A percentile compares a stretch with the other conserved stretches of the same genome.
Conservation (phyloP, 2,329 filamentous ascomycete species). For the Aspergillus sp. region DNA sequence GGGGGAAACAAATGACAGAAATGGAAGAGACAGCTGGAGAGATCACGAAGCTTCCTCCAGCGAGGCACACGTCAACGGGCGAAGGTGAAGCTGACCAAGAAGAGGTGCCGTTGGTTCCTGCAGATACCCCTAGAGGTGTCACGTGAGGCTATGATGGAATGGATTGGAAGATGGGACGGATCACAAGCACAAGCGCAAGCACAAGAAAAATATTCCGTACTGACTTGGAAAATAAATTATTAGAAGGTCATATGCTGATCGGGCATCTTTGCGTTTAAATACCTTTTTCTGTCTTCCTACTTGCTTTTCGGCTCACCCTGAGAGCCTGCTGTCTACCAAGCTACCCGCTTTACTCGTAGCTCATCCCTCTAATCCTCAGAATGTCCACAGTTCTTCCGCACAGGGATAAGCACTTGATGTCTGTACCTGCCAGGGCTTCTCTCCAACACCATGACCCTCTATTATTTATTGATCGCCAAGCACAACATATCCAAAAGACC, state of each 20-base stretch:
- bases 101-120: constrained; percentile 21
- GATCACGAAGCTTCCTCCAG: constrained; percentile 12
- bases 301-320: not conserved
- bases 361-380: not conserved
- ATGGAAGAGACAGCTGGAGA: constrained; percentile 14
- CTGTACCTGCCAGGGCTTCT: constrained; percentile 26
- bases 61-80: constrained; percentile 29
- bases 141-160: constrained; percentile 17
- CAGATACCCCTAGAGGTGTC: constrained; percentile 17
- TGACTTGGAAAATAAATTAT: not conserved
- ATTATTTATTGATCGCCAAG: constrained; percentile 48
- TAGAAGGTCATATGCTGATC: not conserved
- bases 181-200: too few species aligned
- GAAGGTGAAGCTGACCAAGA: constrained; percentile 16
- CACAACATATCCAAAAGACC: constrained; percentile 52
- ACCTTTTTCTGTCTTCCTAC: not conserved
- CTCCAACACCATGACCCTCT: constrained; percentile 38
- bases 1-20: constrained; percentile 14
- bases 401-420: constrained; percentile 17
- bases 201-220: too few species aligned
- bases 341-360: not conserved
- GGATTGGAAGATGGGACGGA: not conserved
- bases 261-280: not conserved
- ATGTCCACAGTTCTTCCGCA: constrained; percentile 29
- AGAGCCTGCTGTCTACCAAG: not conserved